phyloP scores from a whole-genome alignment of 1,139 yeast genomes.

The Debaryomycetaceae sp. region DNA sequence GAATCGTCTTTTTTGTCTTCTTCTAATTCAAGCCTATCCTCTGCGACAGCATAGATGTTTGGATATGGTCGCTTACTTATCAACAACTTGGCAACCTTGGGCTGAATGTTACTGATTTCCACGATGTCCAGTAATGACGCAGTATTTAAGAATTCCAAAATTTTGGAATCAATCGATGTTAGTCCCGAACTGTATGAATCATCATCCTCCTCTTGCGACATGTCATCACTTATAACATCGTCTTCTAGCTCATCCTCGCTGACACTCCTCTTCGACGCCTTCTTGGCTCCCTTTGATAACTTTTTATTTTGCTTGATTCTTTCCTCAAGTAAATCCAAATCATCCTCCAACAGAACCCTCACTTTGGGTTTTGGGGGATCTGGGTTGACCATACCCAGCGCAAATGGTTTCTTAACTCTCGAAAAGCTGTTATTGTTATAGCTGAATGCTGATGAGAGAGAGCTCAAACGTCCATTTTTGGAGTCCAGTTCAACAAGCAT shows the following conservation, averaged over 20 bases:
- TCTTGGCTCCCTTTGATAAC: slow-evolving; percentile 12
- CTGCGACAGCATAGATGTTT: slow-evolving; percentile 55
- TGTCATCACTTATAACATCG: slow-evolving; percentile 36
- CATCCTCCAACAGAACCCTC: slow-evolving; percentile 22
- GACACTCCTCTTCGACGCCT: slow-evolving; percentile 18
- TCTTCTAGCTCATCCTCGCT: slow-evolving; percentile 45
- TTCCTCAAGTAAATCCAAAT: slow-evolving; percentile 39
- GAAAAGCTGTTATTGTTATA: slow-evolving; percentile 9
- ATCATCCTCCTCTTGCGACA: slow-evolving; percentile 40
- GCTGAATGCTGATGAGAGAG: slow-evolving; percentile 8
- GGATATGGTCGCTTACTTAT: slow-evolving; percentile 65
- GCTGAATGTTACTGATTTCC: slow-evolving; percentile 72
- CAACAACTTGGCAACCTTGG: slow-evolving; percentile 62
- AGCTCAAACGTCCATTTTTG: slow-evolving; percentile 1
- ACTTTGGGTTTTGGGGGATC: slow-evolving; percentile 4
- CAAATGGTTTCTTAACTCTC: slow-evolving; percentile 8
- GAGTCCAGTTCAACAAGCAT: background rate
- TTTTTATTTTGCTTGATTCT: slow-evolving; percentile 32
- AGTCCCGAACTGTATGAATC: slow-evolving; percentile 38
- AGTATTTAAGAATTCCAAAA: slow-evolving; percentile 73
- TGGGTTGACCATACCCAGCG: slow-evolving; percentile 6
- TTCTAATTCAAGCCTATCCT: slow-evolving; percentile 42
- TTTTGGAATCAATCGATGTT: slow-evolving; percentile 55
- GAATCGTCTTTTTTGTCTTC: slow-evolving; percentile 19
- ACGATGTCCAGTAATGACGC: slow-evolving; percentile 73